A percentile compares a stretch with the other conserved stretches of the same genome.
These are phyloP conservation scores for Monosporascus sp. DNA, from an alignment of 2,329 filamentous ascomycete species.

Conservation along the genomic window DNA sequence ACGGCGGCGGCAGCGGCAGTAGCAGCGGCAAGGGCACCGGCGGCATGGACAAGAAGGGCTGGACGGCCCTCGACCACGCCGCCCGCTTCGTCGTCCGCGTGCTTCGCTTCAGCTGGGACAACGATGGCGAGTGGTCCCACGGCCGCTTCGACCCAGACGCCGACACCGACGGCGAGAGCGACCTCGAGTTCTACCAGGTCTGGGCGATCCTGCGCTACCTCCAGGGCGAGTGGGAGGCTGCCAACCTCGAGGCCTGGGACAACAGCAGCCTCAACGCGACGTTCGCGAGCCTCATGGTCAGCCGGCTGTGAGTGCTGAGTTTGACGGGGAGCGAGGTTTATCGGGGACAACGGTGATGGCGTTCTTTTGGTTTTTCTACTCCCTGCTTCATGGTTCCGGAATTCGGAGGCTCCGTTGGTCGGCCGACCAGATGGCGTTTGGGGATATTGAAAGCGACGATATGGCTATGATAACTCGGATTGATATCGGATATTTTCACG, in stretches of 20 bases:
- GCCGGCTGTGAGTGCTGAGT: neutral
- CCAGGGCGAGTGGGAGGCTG: conserved; percentile 25
- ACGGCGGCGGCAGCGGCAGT: neutral
- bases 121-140: conserved; percentile 19
- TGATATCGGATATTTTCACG: too few relatives aligned
- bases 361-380: too few relatives aligned
- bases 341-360: too few relatives aligned
- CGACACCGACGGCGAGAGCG: conserved; percentile 17
- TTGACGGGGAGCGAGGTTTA: too few relatives aligned
- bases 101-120: conserved; percentile 21
- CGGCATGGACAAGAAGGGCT: conserved; percentile 13
- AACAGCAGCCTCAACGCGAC: neutral
- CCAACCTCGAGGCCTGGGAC: conserved; percentile 19
- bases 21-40: neutral
- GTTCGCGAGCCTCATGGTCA: neutral
- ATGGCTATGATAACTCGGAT: too few relatives aligned
- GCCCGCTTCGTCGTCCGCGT: conserved; percentile 22
- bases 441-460: too few relatives aligned
- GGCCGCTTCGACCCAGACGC: conserved; percentile 16
- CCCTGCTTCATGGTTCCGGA: too few relatives aligned
- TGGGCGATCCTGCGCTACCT: conserved; percentile 23
- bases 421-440: too few relatives aligned
- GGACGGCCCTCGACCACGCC: conserved; percentile 22
- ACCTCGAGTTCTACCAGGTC: conserved; percentile 22
- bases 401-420: too few relatives aligned